Percentiles rank a stretch among this genome's conserved stretches.
Conservation (phyloP, 192 early-diverging fungal species). For the Linnemannia zychae region DNA sequence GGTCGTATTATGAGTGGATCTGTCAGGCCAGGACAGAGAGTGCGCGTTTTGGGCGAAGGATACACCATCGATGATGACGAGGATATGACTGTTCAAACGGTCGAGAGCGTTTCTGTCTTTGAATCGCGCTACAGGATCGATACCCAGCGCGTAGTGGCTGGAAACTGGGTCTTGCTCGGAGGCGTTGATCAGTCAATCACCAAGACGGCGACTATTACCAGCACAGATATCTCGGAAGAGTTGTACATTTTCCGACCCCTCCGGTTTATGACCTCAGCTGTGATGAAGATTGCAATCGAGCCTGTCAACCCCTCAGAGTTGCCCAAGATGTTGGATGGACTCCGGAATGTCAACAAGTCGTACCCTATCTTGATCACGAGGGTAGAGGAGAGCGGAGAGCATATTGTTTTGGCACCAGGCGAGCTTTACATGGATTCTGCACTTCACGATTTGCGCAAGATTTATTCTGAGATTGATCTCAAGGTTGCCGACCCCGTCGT, state of each 20-base stretch:
- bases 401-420: conserved; percentile 93
- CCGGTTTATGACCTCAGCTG: conserved; percentile 83
- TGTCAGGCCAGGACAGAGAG: conserved; percentile 78
- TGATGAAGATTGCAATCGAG: conserved; percentile 96
- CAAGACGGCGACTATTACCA: conserved; percentile 96
- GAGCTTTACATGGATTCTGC: conserved; percentile 98
- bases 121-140: conserved; percentile 90
- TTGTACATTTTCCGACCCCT: conserved; percentile 89
- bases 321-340: conserved; percentile 97
- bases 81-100: conserved; percentile 90
- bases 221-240: conserved; percentile 69
- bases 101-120: conserved; percentile 80
- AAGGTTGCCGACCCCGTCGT: conserved; percentile 99
- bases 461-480: conserved; percentile 97
- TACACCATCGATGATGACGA: conserved; percentile 96
- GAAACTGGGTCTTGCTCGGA: conserved; percentile 90
- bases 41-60: conserved; percentile 93
- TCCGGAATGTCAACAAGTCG: conserved; percentile 95
- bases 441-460: conserved; percentile 91
- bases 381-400: conserved; percentile 98
- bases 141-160: conserved; percentile 84
- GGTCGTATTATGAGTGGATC: conserved; percentile 97
- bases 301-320: conserved; percentile 98
- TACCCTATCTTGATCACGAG: conserved; percentile 92
- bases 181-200: conserved; percentile 95